Evolutionary conservation across 2,329 filamentous ascomycete genomes (phyloP).

Genomic region (Lasiodiplodia sp.): DNA sequence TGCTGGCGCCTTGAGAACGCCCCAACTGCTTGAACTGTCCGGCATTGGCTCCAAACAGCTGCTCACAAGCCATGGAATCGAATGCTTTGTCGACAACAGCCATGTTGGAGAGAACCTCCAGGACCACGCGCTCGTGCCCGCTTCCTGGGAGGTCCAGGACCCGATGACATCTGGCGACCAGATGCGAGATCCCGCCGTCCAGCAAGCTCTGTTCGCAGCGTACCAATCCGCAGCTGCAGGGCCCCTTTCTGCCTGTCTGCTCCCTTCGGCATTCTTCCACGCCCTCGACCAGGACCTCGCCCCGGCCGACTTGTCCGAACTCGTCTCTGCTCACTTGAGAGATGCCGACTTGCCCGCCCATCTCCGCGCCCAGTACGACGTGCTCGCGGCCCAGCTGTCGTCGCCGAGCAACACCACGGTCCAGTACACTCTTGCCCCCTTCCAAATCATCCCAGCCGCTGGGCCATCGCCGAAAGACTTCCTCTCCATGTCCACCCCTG

Average conservation of each 20-base stretch:
- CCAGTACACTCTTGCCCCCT: conserved; percentile 29
- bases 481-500: conserved; percentile 24
- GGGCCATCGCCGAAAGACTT: background rate
- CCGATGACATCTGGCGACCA: conserved; percentile 36
- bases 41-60: conserved; percentile 38
- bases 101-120: conserved; percentile 33
- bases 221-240: conserved; percentile 36
- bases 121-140: conserved; percentile 30
- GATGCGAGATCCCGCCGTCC: conserved; percentile 36
- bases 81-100: conserved; percentile 31
- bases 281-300: conserved; percentile 33
- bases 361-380: conserved; percentile 24
- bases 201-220: conserved; percentile 32
- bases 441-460: conserved; percentile 26
- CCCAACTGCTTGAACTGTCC: conserved; percentile 44
- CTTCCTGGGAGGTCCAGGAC: conserved; percentile 25
- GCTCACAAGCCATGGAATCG: conserved; percentile 26
- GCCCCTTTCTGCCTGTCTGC: conserved; percentile 36
- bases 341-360: background rate
- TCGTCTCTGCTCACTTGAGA: background rate
- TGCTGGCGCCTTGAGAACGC: conserved; percentile 40
- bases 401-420: conserved; percentile 5
- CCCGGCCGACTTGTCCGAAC: background rate
- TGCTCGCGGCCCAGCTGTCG: conserved; percentile 21
- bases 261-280: conserved; percentile 39